Percentiles rank a stretch among this genome's conserved stretches.
Evolutionary conservation across 495 filamentous ascomycete species (phyloP).

Genomic region (Viridothelium virens): DNA sequence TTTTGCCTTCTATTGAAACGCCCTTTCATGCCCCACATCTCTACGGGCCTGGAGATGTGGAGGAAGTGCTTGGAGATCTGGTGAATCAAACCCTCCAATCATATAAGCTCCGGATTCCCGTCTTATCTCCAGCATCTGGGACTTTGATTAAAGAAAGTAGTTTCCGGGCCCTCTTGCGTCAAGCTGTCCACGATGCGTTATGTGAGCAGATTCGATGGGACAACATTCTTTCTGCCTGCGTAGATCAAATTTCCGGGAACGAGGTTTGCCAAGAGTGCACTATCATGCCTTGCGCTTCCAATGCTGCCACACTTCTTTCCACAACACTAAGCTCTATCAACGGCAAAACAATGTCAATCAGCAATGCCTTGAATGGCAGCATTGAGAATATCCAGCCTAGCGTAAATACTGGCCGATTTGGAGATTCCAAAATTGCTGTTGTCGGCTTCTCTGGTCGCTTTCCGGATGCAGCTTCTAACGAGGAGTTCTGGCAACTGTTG

Average conservation of each 20-base stretch:
- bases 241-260: neutral
- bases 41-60: neutral
- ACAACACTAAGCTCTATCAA: neutral
- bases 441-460: slow-evolving; percentile 29
- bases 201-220: slow-evolving; percentile 13
- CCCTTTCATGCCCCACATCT: slow-evolving; percentile 15
- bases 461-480: slow-evolving; percentile 22
- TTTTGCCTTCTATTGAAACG: slow-evolving; percentile 11
- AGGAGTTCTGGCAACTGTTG: slow-evolving; percentile 29
- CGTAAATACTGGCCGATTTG: neutral
- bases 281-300: neutral
- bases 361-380: neutral
- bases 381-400: neutral
- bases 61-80: neutral
- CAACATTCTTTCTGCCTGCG: slow-evolving; percentile 1
- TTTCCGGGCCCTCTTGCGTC: neutral
- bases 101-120: neutral
- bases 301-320: neutral
- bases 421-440: slow-evolving; percentile 26
- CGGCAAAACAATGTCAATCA: neutral
- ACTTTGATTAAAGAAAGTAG: neutral
- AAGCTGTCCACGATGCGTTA: slow-evolving; percentile 5
- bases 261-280: neutral
- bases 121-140: slow-evolving; percentile 7
- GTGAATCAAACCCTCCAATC: neutral